These are phyloP conservation scores for Boeremia lycopersici DNA, from an alignment of 2,329 filamentous ascomycete species.

Conservation along the genomic window DNA sequence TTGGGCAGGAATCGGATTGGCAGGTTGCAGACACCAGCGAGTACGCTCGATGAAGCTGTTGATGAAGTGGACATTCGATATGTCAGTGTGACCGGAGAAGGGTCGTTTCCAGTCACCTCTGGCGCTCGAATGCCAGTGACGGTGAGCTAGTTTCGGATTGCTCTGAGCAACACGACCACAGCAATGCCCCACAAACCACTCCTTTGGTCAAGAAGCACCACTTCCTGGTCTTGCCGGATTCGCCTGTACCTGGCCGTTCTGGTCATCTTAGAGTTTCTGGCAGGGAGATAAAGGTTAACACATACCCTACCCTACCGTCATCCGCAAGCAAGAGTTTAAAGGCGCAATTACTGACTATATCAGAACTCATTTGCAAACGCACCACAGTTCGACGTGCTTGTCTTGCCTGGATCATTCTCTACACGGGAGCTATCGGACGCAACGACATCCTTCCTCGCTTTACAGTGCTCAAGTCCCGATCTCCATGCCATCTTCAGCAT, in stretches of 20 bases:
- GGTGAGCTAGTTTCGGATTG: conserved; percentile 44
- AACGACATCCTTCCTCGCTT: conserved; percentile 34
- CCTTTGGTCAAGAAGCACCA: conserved; percentile 39
- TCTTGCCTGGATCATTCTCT: conserved; percentile 42
- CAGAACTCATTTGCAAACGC: conserved; percentile 45
- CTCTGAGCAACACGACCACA: conserved; percentile 29
- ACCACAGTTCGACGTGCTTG: conserved; percentile 44
- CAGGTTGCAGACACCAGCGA: conserved; percentile 30
- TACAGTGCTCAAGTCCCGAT: conserved; percentile 32
- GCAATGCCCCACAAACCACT: conserved; percentile 27
- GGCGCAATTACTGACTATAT: conserved; percentile 22
- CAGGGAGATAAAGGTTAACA: conserved; percentile 47
- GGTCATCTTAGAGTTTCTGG: conserved; percentile 44
- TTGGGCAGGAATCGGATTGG: conserved; percentile 37
- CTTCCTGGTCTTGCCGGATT: conserved; percentile 43
- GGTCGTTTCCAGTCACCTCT: conserved; percentile 44
- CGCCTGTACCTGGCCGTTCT: conserved; percentile 36
- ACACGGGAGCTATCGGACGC: conserved; percentile 26
- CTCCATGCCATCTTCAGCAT: conserved; percentile 40
- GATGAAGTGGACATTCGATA: conserved; percentile 48
- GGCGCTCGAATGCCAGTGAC: conserved; percentile 46
- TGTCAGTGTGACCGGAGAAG: conserved; percentile 45
- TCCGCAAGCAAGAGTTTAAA: not conserved
- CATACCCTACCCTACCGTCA: conserved; percentile 23
- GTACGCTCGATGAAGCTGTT: conserved; percentile 38